Base-by-base conservation (phyloP, 1,284 basidiomycete species). In the Salmacisia buchloeana region DNA sequence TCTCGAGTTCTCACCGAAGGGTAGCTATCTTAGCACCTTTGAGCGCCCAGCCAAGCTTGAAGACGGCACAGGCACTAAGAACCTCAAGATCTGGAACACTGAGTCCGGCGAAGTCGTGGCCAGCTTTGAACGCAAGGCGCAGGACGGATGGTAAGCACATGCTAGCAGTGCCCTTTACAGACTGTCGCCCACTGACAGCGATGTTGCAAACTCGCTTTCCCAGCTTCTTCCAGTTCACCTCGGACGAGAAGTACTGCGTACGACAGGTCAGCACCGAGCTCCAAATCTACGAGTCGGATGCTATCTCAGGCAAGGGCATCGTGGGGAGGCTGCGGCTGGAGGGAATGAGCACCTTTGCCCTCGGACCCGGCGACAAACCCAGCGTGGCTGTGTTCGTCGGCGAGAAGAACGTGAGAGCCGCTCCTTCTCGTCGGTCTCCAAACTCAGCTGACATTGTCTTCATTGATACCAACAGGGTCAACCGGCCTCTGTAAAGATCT, bases 11-110 rank as follows among this genome's bases (percentile, higher is more conserved):
- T 97, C 94, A 6, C 94, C 94, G 5, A 86, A 89, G 68, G 93
- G 92, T 52, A 92, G 89, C 1, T 96, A 91, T 81, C 80, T 98
- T 58, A 92, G 90, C 65, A 96, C 92, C 54, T 97, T 92, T 90
- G 92, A 97, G 82, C 86, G 94, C 66, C 89, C 88, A 69, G 83
- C 86, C 85, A 80, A 71, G 84, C 84, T 88, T 58, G 91, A 91
- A 78, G 90, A 91, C 70, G 89, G 80, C 33, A 76, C 87, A 63
- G 80, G 85, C 12, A 23, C 49, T 9, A 92, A 90, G 83, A 94
- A 94, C 80, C 85, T 92, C 68, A 86, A 89, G 65, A 83, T 94
- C 66, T 94, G 92, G 84, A 88, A 89, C 64, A 87, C 84, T 21
- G 87, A 86, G 6, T 89, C 90, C 0, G 91, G 90, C 58, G 85